These are phyloP conservation scores for Rubia tinctorum DNA, from an alignment of 305 asterid genomes.

Conservation along the genomic window DNA sequence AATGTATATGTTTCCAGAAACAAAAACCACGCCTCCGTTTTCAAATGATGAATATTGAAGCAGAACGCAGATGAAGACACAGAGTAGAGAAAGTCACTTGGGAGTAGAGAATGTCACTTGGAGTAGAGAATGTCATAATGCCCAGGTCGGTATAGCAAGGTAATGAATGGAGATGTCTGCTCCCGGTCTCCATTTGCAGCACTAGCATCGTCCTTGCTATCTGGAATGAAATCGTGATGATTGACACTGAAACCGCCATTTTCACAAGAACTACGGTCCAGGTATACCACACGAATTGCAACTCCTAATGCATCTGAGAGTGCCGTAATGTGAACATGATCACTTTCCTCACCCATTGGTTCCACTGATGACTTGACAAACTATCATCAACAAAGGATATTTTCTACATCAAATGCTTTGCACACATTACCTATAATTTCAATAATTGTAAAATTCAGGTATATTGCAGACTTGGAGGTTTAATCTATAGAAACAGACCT, in stretches of 20 bases:
- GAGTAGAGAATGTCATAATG: conserved; percentile 89
- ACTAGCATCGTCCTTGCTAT: conserved; percentile 14
- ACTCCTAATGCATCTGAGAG: conserved; percentile 92
- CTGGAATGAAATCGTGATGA: conserved; percentile 88
- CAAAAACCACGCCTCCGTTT: background rate
- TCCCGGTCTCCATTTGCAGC: conserved; percentile 22
- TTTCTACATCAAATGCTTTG: background rate
- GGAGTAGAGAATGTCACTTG: conserved; percentile 34
- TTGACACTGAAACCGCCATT: conserved; percentile 70
- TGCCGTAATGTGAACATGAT: conserved; percentile 92
- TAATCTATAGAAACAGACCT: conserved; percentile 44
- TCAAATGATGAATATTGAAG: background rate
- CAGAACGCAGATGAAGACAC: conserved; percentile 5
- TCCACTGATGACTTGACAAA: conserved; percentile 97
- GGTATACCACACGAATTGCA: conserved; percentile 82
- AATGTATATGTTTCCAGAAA: background rate
- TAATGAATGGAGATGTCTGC: conserved; percentile 52
- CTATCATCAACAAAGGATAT: conserved; percentile 30
- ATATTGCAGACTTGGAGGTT: background rate
- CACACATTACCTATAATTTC: background rate
- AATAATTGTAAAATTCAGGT: background rate
- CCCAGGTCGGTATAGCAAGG: conserved; percentile 89
- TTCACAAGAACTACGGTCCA: conserved; percentile 83
- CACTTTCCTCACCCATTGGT: conserved; percentile 99
- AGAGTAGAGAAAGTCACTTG: conserved; percentile 30